A percentile compares a stretch with the other conserved stretches of the same genome.
phyloP scores from a whole-genome alignment of 2,329 filamentous ascomycete species.

The Pezicula carpinea region DNA sequence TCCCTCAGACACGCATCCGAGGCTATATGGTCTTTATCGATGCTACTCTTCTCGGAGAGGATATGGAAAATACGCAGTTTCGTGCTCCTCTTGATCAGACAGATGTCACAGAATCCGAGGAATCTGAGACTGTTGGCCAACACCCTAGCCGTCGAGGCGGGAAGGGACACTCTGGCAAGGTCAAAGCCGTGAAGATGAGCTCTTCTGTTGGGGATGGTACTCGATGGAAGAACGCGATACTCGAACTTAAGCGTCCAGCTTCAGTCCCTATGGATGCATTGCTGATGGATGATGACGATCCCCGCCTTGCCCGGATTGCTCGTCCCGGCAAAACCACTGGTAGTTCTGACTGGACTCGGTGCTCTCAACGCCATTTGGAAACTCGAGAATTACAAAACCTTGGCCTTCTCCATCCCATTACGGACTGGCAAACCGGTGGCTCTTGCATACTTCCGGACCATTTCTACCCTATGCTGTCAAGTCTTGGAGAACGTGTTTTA shows the following conservation, averaged over 20 bases:
- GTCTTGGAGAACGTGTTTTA: slow-evolving; percentile 53
- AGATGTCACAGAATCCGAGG: too few relatives aligned
- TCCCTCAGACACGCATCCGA: slow-evolving; percentile 65
- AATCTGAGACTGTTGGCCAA: too few relatives aligned
- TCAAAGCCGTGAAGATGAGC: too few relatives aligned
- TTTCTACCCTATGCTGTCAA: slow-evolving; percentile 43
- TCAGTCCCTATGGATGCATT: slow-evolving; percentile 60
- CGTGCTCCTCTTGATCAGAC: too few relatives aligned
- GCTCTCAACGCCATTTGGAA: slow-evolving; percentile 53
- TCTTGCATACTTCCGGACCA: slow-evolving; percentile 49
- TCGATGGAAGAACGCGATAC: slow-evolving; percentile 3
- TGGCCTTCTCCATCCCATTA: slow-evolving; percentile 52
- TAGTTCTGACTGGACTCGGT: slow-evolving; percentile 46
- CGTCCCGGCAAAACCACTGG: slow-evolving; percentile 28
- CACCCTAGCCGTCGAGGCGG: too few relatives aligned
- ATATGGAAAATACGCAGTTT: background rate
- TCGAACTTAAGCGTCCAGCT: slow-evolving; percentile 41
- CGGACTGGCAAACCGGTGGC: slow-evolving; percentile 52
- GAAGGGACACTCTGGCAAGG: too few relatives aligned
- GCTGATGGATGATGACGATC: slow-evolving; percentile 35
- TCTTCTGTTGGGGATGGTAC: too few relatives aligned
- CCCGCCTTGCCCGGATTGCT: background rate
- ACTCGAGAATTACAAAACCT: slow-evolving; percentile 46
- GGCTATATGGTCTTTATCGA: slow-evolving; percentile 57
- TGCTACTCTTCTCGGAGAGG: slow-evolving; percentile 8